Evolutionary conservation across 1,284 basidiomycete species (phyloP).

Genomic region (Rhizoctonia solani): DNA sequence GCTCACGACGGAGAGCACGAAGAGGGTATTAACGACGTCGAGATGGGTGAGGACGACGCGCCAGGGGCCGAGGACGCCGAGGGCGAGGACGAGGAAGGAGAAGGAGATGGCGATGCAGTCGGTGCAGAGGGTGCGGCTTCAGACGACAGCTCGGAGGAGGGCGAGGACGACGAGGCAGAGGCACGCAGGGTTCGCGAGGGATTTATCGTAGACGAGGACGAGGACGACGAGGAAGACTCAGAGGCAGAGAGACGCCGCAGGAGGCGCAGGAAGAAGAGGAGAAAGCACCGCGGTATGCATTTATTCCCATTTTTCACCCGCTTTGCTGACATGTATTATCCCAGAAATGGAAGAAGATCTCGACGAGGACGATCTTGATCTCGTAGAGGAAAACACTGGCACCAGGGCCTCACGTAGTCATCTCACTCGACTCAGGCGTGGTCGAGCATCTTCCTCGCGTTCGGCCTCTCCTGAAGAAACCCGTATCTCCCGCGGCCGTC

Average conservation of each 20-base stretch:
- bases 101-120: slow-evolving; percentile 37
- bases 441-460: slow-evolving; percentile 65
- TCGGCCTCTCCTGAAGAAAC: slow-evolving; percentile 56
- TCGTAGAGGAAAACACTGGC: slow-evolving; percentile 94
- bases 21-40: slow-evolving; percentile 32
- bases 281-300: slow-evolving; percentile 56
- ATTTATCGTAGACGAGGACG: slow-evolving; percentile 86
- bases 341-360: slow-evolving; percentile 66
- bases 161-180: slow-evolving; percentile 82
- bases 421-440: slow-evolving; percentile 73
- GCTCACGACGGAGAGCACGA: not conserved
- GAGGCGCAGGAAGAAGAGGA: slow-evolving; percentile 59
- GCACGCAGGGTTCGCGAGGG: slow-evolving; percentile 72
- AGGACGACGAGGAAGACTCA: slow-evolving; percentile 66
- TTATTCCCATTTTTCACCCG: slow-evolving; percentile 36
- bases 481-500: slow-evolving; percentile 64
- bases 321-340: slow-evolving; percentile 52
- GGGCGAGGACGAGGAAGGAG: slow-evolving; percentile 36
- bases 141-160: slow-evolving; percentile 84
- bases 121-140: too few species aligned
- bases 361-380: slow-evolving; percentile 94
- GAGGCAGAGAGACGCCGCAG: slow-evolving; percentile 53
- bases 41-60: slow-evolving; percentile 29
- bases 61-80: slow-evolving; percentile 30
- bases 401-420: slow-evolving; percentile 58